phyloP scores from a whole-genome alignment of 2,329 filamentous ascomycete species.

The Fusarium devonianum region DNA sequence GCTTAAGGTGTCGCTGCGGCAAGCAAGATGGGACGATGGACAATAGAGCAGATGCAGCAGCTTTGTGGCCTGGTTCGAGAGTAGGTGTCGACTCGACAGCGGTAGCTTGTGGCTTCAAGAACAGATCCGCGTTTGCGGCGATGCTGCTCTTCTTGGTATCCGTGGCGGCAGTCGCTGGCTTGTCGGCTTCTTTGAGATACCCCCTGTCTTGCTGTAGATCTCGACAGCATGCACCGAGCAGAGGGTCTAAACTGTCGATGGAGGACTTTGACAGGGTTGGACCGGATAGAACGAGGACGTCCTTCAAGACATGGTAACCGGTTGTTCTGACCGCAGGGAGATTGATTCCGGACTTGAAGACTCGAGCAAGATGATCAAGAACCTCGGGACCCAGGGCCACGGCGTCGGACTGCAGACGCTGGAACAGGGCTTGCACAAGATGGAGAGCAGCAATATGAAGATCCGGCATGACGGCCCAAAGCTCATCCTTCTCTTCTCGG shows the following conservation, averaged over 20 bases:
- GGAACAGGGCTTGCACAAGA: conserved; percentile 64
- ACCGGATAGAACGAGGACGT: conserved; percentile 68
- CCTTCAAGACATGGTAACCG: conserved; percentile 65
- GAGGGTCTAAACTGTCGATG: conserved; percentile 66
- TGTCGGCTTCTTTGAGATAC: conserved; percentile 52
- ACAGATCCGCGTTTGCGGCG: conserved; percentile 74
- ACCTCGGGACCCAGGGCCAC: conserved; percentile 68
- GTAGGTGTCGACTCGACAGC: conserved; percentile 44
- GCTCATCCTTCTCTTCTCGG: conserved; percentile 80
- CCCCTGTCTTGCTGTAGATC: conserved; percentile 70
- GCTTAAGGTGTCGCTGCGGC: conserved; percentile 71
- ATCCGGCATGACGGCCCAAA: conserved; percentile 76
- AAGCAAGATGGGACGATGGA: conserved; percentile 67
- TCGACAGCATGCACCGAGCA: conserved; percentile 74
- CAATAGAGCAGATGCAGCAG: conserved; percentile 69
- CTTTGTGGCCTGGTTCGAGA: conserved; percentile 56
- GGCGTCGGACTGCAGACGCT: conserved; percentile 64
- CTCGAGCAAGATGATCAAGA: conserved; percentile 74
- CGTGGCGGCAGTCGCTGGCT: conserved; percentile 41
- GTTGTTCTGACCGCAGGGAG: conserved; percentile 63
- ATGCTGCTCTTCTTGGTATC: conserved; percentile 51
- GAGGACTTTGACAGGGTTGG: conserved; percentile 71
- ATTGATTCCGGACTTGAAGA: conserved; percentile 68
- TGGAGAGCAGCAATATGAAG: conserved; percentile 76
- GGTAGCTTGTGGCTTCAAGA: conserved; percentile 58